Conservation (phyloP, 768 basidiomycete species). For the Daedaleopsis nitida region DNA sequence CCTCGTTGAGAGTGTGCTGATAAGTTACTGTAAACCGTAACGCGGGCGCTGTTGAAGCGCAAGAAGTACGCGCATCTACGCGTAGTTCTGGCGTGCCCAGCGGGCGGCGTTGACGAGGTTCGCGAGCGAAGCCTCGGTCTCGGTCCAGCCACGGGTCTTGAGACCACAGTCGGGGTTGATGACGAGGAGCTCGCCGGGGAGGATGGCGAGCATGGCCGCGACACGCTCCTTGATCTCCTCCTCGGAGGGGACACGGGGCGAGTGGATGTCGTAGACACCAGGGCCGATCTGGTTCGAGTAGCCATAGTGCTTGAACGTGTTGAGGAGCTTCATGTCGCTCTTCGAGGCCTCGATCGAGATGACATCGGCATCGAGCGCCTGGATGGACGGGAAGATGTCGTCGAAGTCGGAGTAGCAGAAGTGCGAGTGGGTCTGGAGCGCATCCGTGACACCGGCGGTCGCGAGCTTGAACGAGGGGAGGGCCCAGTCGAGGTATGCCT, state of each 20-base stretch:
- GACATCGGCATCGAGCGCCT: conserved; percentile 96
- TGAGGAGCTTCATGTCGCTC: conserved; percentile 96
- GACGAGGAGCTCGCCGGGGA: conserved; percentile 80
- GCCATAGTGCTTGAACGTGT: conserved; percentile 91
- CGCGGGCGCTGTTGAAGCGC: conserved; percentile 93
- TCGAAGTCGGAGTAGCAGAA: conserved; percentile 99
- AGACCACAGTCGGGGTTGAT: conserved; percentile 98
- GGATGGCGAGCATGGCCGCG: conserved; percentile 77
- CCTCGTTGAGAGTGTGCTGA: conserved; percentile 33
- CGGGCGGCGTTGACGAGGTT: conserved; percentile 92
- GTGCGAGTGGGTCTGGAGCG: conserved; percentile 97
- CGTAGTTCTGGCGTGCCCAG: conserved; percentile 87
- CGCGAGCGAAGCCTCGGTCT: conserved; percentile 86
- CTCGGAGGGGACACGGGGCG: conserved; percentile 92
- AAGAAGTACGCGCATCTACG: conserved; percentile 52
- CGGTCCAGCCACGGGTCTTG: conserved; percentile 98
- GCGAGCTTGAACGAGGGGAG: conserved; percentile 98
- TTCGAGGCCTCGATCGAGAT: conserved; percentile 99
- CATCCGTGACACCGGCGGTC: conserved; percentile 92
- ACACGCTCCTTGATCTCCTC: conserved; percentile 96
- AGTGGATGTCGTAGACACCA: conserved; percentile 99
- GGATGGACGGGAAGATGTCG: conserved; percentile 97
- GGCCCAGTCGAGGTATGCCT: conserved; percentile 95
- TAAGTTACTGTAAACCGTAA: conserved; percentile 58
- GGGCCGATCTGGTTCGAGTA: conserved; percentile 98